Evolutionary conservation across 2,329 filamentous ascomycete species (phyloP).

Genomic region (Taxawa tesnikishii): DNA sequence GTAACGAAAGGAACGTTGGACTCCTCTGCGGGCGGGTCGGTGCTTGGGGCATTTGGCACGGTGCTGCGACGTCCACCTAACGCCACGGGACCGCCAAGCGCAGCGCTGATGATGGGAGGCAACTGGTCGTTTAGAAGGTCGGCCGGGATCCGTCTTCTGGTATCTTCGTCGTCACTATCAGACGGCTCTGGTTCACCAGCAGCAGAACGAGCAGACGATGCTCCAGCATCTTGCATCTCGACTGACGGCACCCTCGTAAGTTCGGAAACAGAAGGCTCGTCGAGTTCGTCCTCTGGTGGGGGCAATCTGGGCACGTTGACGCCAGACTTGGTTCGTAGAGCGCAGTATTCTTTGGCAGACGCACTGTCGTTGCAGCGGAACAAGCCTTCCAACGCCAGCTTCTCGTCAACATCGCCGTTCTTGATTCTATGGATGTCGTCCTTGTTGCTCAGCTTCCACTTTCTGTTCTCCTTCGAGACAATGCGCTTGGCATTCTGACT

Average conservation of each 20-base stretch:
- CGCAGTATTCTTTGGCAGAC: conserved; percentile 62
- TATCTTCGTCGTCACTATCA: conserved; percentile 6
- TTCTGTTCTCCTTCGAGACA: conserved; percentile 32
- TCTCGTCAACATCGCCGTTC: conserved; percentile 41
- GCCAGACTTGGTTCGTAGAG: conserved; percentile 21
- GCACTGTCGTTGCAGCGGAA: conserved; percentile 66
- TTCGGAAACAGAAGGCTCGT: conserved; percentile 2
- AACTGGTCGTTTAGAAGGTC: no score
- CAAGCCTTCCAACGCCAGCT: conserved; percentile 63
- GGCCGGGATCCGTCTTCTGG: no score
- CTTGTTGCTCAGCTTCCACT: conserved; percentile 37
- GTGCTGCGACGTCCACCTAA: no score
- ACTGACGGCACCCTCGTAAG: conserved; percentile 15
- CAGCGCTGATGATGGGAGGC: no score
- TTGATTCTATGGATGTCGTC: conserved; percentile 32
- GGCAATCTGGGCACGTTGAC: conserved; percentile 15
- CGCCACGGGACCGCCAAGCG: no score
- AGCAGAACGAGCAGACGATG: conserved; percentile 4
- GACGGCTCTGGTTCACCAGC: conserved; percentile 7
- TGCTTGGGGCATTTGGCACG: no score
- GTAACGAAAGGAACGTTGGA: conserved; percentile 43
- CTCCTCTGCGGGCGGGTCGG: no score
- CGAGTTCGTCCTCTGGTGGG: conserved; percentile 13
- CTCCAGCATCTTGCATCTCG: conserved; percentile 25
- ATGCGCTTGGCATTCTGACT: conserved; percentile 44